Percentiles rank a stretch among this genome's conserved stretches.
phyloP scores from a whole-genome alignment of 2,329 filamentous ascomycete species.

The Penicillium sp. region DNA sequence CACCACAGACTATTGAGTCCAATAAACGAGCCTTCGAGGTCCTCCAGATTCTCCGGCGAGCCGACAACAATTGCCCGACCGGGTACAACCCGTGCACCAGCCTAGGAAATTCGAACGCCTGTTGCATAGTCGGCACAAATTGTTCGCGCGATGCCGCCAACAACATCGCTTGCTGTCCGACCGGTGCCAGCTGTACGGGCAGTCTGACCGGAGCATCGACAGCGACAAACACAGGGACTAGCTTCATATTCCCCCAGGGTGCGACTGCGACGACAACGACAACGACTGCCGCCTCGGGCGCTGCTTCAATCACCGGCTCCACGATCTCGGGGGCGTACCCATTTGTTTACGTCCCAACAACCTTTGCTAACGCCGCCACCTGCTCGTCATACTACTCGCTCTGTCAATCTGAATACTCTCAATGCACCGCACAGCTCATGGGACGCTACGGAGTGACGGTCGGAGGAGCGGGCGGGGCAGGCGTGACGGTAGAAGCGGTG shows the following conservation, averaged over 20 bases:
- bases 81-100: constrained; percentile 58
- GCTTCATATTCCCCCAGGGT: constrained; percentile 43
- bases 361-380: constrained; percentile 54
- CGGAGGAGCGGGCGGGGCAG: constrained; percentile 50
- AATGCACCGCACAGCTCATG: constrained; percentile 51
- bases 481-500: constrained; percentile 53
- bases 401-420: constrained; percentile 54
- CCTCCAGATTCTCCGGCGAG: constrained; percentile 38
- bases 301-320: constrained; percentile 37
- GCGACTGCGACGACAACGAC: constrained; percentile 38
- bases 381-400: constrained; percentile 59
- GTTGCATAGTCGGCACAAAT: constrained; percentile 57
- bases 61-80: constrained; percentile 51
- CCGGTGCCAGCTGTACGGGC: constrained; percentile 61
- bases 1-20: constrained; percentile 29
- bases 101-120: constrained; percentile 57
- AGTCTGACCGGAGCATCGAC: constrained; percentile 46
- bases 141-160: constrained; percentile 61
- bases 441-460: constrained; percentile 58
- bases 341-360: constrained; percentile 58
- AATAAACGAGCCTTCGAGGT: constrained; percentile 36
- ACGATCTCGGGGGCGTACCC: constrained; percentile 57
- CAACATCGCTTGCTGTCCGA: constrained; percentile 65
- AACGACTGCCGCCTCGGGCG: constrained; percentile 15
- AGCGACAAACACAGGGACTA: constrained; percentile 28